Conservation (phyloP, 345 rosid genomes). For the Corchorus capsularis region DNA sequence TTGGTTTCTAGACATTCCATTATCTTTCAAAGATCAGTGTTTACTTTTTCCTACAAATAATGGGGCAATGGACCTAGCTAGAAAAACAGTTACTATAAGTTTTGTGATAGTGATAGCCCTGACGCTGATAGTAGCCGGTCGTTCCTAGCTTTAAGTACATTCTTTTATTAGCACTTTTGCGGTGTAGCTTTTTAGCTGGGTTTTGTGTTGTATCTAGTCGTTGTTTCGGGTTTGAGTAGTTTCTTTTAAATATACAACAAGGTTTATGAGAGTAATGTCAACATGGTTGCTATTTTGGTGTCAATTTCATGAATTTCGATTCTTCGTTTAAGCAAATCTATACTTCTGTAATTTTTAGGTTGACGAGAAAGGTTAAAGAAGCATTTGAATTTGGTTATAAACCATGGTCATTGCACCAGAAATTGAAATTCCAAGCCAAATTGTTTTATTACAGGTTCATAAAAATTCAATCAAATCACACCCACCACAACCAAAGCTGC, state of each 20-base stretch:
- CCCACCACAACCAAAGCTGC: conserved; percentile 11
- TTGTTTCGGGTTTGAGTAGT: conserved; percentile 11
- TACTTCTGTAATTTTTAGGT: not conserved
- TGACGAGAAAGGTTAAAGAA: not conserved
- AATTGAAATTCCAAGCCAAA: not conserved
- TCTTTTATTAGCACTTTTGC: conserved; percentile 16
- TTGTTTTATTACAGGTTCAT: conserved; percentile 14
- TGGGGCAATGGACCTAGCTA: conserved; percentile 25
- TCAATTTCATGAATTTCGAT: not conserved
- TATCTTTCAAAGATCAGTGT: conserved; percentile 18
- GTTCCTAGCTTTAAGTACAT: conserved; percentile 22
- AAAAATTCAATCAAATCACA: conserved; percentile 20
- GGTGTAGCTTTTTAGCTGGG: conserved; percentile 17
- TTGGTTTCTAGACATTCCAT: conserved; percentile 17
- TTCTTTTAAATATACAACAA: conserved; percentile 6
- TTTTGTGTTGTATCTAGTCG: conserved; percentile 25
- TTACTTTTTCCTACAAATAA: conserved; percentile 13
- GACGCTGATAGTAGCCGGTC: conserved; percentile 18
- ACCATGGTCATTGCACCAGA: not conserved
- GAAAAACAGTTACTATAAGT: conserved; percentile 12
- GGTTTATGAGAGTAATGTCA: not conserved
- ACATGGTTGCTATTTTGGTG: not conserved
- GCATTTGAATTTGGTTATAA: not conserved
- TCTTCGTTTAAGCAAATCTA: not conserved
- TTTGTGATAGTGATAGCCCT: conserved; percentile 21